Conservation (phyloP, 2,329 filamentous ascomycete genomes). For the Trichocomaceae sp. region DNA sequence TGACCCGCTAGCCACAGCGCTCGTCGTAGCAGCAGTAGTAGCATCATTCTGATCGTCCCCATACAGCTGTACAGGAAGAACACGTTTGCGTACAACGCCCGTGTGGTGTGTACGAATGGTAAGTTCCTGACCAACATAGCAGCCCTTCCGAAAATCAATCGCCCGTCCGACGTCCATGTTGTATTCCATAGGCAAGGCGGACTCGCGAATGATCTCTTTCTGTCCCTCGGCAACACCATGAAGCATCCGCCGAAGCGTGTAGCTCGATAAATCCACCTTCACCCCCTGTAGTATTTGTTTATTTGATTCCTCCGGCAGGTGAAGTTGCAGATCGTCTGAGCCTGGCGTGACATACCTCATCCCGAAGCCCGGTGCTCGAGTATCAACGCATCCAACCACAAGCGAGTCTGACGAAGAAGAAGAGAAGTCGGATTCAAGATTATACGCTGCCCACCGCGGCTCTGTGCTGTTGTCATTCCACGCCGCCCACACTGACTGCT, state of each 20-base stretch:
- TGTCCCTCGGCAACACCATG: conserved; percentile 81
- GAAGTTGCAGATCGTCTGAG: conserved; percentile 26
- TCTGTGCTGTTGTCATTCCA: conserved; percentile 55
- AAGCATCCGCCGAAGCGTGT: conserved; percentile 70
- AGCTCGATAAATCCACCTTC: conserved; percentile 51
- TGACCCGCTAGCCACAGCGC: conserved; percentile 28
- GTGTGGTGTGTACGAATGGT: conserved; percentile 94
- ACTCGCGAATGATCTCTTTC: conserved; percentile 63
- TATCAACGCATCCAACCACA: conserved; percentile 33
- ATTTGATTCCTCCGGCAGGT: conserved; percentile 27
- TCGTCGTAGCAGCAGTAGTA: conserved; percentile 10
- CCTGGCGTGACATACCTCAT: conserved; percentile 34
- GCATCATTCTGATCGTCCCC: conserved; percentile 34
- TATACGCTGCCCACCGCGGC: conserved; percentile 34
- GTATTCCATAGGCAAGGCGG: conserved; percentile 74
- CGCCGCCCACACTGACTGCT: conserved; percentile 63
- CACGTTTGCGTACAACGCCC: conserved; percentile 83
- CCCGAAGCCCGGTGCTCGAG: conserved; percentile 36
- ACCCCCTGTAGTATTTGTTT: conserved; percentile 45
- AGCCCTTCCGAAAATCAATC: conserved; percentile 91
- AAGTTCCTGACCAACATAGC: conserved; percentile 93
- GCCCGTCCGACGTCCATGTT: conserved; percentile 82
- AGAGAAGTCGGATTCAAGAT: conserved; percentile 28
- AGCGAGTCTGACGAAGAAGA: conserved; percentile 24
- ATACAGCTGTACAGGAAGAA: conserved; percentile 75